Evolutionary conservation across 306 rosid species (phyloP).

Genomic region (Begonia peltatifolia): DNA sequence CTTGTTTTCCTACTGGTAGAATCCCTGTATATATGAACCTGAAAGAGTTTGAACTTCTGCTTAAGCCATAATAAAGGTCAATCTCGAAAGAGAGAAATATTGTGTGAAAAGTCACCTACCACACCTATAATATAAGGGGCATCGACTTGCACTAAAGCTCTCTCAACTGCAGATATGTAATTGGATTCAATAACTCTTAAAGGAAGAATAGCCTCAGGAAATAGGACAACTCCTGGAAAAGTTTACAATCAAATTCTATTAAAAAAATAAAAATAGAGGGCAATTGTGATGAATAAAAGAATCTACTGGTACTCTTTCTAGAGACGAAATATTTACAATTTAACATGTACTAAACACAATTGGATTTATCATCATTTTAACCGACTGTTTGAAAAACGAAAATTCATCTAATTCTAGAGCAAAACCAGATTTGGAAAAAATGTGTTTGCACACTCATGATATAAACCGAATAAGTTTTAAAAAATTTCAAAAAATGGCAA

Average conservation of each 20-base stretch:
- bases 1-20: constrained; percentile 18
- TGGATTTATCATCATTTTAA: too few species aligned
- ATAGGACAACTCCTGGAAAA: constrained; percentile 82
- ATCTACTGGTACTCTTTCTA: too few species aligned
- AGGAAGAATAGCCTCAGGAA: constrained; percentile 87
- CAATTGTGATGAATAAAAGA: too few species aligned
- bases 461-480: too few species aligned
- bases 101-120: constrained; percentile 36
- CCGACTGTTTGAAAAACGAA: too few species aligned
- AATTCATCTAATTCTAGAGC: too few species aligned
- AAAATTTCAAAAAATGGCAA: too few species aligned
- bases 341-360: too few species aligned
- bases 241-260: constrained; percentile 5
- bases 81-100: neutral
- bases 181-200: constrained; percentile 53
- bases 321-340: too few species aligned
- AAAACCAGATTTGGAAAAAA: too few species aligned
- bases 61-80: constrained; percentile 2
- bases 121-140: constrained; percentile 70
- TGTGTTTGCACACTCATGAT: too few species aligned
- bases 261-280: too few species aligned
- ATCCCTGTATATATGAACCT: constrained; percentile 51
- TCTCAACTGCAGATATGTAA: constrained; percentile 56
- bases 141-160: constrained; percentile 48
- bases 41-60: constrained; percentile 11